These are phyloP conservation scores for Trichoderma arundinaceum DNA, from an alignment of 2,329 filamentous ascomycete species.

Conservation along the genomic window DNA sequence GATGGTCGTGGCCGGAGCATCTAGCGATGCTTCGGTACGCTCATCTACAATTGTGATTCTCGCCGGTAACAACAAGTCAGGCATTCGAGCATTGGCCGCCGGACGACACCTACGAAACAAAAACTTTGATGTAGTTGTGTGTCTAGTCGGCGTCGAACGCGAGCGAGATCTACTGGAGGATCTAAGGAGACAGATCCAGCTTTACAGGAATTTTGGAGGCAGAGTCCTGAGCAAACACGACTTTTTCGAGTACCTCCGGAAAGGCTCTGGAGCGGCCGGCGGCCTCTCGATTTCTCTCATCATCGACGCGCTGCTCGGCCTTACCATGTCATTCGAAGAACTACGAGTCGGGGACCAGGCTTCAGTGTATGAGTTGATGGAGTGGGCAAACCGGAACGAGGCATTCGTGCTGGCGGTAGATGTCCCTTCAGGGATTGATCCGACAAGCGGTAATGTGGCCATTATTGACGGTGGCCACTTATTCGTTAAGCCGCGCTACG, in stretches of 20 bases:
- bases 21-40: constrained; percentile 40
- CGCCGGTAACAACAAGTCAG: constrained; percentile 94
- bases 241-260: constrained; percentile 64
- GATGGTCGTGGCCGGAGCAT: constrained; percentile 49
- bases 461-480: constrained; percentile 76
- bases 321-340: constrained; percentile 88
- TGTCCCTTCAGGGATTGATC: constrained; percentile 86
- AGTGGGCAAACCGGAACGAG: constrained; percentile 90
- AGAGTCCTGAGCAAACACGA: constrained; percentile 68
- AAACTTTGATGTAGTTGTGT: constrained; percentile 79
- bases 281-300: constrained; percentile 74
- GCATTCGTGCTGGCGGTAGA: constrained; percentile 86
- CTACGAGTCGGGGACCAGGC: constrained; percentile 81
- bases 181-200: constrained; percentile 78
- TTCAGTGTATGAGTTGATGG: constrained; percentile 85
- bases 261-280: constrained; percentile 46
- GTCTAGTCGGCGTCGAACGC: constrained; percentile 82
- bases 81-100: constrained; percentile 81
- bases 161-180: constrained; percentile 81
- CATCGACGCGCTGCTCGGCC: constrained; percentile 85
- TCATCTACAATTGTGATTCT: constrained; percentile 69
- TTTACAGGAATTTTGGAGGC: constrained; percentile 84
- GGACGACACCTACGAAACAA: constrained; percentile 87
- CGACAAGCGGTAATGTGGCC: constrained; percentile 70
- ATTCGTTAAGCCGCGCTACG: constrained; percentile 79